Evolutionary conservation across 2,329 filamentous ascomycete genomes (phyloP).

Genomic region (Diaporthe nobilis): DNA sequence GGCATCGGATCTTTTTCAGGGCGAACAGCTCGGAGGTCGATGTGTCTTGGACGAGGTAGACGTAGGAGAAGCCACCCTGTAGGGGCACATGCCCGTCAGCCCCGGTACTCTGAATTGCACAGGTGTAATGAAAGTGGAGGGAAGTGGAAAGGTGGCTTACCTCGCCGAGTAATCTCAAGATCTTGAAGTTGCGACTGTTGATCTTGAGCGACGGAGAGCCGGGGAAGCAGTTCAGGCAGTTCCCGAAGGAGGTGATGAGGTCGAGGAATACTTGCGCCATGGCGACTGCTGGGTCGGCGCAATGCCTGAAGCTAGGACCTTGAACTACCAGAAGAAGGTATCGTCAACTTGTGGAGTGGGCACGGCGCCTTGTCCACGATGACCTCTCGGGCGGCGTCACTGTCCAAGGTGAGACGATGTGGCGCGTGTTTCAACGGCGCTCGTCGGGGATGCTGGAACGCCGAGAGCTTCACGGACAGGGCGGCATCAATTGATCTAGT

Average conservation of each 20-base stretch:
- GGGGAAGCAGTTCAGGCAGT: constrained; percentile 97
- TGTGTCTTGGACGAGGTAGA: constrained; percentile 97
- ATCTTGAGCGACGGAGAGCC: constrained; percentile 95
- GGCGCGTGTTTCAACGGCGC: constrained; percentile 15
- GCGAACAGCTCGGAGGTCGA: constrained; percentile 87
- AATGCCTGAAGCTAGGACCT: too few species aligned
- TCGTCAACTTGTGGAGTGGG: constrained; percentile 1
- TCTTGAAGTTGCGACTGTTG: constrained; percentile 95
- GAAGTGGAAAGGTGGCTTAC: constrained; percentile 58
- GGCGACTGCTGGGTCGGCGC: constrained; percentile 43
- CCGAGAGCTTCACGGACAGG: background rate
- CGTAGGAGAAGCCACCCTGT: constrained; percentile 97
- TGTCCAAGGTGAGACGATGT: background rate
- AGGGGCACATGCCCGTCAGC: background rate
- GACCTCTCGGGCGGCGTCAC: constrained; percentile 7
- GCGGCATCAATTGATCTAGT: background rate
- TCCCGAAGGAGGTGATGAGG: constrained; percentile 90
- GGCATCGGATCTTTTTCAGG: constrained; percentile 98
- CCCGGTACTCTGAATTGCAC: background rate
- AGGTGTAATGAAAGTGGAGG: background rate
- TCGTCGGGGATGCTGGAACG: background rate
- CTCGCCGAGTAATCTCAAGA: constrained; percentile 92
- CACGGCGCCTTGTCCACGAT: constrained; percentile 21
- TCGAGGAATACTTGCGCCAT: constrained; percentile 92
- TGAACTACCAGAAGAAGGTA: background rate